A percentile compares a stretch with the other conserved stretches of the same genome.
Evolutionary conservation across 1,284 basidiomycete genomes (phyloP).

Genomic region (Apiotrichum porosum): DNA sequence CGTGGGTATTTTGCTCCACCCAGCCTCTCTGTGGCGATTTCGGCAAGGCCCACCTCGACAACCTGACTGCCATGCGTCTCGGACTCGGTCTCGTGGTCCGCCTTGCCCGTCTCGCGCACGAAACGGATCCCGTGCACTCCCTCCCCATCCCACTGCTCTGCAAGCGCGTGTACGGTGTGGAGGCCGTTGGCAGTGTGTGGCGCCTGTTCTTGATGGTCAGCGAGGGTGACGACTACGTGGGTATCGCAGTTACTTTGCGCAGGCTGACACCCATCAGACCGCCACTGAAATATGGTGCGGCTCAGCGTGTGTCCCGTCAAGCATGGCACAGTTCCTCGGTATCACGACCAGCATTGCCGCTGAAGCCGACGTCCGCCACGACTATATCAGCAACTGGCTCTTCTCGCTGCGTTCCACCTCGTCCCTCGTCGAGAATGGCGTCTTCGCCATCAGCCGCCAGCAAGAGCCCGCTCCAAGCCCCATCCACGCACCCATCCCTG

Average conservation of each 20-base stretch:
- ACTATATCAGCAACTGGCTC: not conserved
- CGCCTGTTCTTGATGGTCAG: not conserved
- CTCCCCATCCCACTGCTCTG: not conserved
- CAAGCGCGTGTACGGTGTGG: not conserved
- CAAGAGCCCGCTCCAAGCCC: too few species aligned
- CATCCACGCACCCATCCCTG: too few species aligned
- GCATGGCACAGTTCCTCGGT: not conserved
- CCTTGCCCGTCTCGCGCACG: not conserved
- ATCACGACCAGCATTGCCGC: not conserved
- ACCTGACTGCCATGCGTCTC: not conserved
- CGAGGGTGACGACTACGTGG: not conserved
- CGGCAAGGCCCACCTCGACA: not conserved
- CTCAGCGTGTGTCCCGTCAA: not conserved
- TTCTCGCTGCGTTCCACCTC: not conserved
- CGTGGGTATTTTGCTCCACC: not conserved
- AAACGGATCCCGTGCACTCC: not conserved
- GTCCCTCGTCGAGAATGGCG: too few species aligned
- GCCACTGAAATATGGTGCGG: slow-evolving; percentile 3
- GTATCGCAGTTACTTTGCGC: not conserved
- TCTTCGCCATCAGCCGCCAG: too few species aligned
- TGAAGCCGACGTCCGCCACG: not conserved
- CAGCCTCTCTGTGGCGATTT: not conserved
- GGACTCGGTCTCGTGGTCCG: not conserved
- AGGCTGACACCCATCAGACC: not conserved
- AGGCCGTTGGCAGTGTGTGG: not conserved